Evolutionary conservation across 2,329 filamentous ascomycete genomes (phyloP).

Genomic region (Akanthomyces uredinophilus): DNA sequence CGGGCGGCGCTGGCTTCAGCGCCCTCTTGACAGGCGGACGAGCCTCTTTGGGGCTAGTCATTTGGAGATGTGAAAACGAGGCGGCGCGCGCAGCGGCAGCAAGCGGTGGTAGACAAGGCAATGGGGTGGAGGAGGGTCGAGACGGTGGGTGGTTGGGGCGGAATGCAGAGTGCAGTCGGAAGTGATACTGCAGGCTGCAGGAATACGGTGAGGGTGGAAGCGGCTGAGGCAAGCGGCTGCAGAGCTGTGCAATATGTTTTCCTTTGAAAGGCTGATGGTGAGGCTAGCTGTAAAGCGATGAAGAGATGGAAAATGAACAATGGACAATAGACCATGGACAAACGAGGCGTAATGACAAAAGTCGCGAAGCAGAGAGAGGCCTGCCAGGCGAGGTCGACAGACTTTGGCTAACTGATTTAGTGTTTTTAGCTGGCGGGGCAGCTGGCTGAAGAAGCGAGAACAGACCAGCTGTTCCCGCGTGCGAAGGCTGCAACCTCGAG

Average conservation of each 20-base stretch:
- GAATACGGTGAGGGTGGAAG: neutral
- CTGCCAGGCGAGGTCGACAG: neutral
- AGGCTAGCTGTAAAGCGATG: neutral
- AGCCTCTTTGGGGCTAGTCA: constrained; percentile 14
- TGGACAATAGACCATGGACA: no score
- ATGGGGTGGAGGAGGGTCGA: neutral
- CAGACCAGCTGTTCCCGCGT: neutral
- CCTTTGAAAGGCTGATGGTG: neutral
- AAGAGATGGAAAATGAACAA: neutral
- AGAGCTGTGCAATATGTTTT: neutral
- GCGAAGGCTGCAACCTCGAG: neutral
- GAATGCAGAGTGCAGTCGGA: constrained; percentile 3
- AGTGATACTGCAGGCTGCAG: constrained; percentile 4
- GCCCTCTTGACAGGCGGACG: constrained; percentile 15
- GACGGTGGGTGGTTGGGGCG: neutral
- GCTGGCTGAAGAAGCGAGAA: neutral
- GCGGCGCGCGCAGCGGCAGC: neutral
- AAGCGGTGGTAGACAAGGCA: neutral
- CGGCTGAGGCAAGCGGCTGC: neutral
- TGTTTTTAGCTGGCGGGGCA: neutral
- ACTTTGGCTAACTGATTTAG: neutral
- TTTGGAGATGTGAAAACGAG: constrained; percentile 14
- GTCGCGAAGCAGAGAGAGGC: neutral
- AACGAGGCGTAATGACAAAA: neutral
- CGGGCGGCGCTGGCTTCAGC: constrained; percentile 8